These are phyloP conservation scores for Guillardia theta DNA, from an alignment of 78 protist species.

Conservation along the genomic window DNA sequence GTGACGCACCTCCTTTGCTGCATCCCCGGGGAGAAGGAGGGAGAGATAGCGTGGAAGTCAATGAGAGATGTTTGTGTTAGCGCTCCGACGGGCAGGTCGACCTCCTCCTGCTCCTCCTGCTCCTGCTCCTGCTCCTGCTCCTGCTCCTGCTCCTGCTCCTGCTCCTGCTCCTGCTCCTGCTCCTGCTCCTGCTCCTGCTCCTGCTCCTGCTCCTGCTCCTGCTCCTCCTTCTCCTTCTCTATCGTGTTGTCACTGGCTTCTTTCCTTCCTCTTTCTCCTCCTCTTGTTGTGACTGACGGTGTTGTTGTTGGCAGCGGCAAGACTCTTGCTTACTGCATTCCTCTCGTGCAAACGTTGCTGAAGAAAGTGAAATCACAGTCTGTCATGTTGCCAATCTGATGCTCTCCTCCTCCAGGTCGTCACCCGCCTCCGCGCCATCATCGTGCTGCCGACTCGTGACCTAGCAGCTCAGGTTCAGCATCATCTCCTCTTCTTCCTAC, in stretches of 20 bases:
- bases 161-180: background rate
- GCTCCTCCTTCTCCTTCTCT: background rate
- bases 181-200: background rate
- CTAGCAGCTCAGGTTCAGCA: background rate
- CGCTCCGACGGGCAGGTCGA: background rate
- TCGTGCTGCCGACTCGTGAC: background rate
- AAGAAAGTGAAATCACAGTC: too few species aligned
- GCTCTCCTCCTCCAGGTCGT: too few species aligned
- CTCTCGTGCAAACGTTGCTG: too few species aligned
- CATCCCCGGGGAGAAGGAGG: background rate
- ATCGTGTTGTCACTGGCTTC: background rate
- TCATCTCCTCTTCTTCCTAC: background rate
- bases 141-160: background rate
- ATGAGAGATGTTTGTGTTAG: background rate
- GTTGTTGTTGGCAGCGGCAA: background rate
- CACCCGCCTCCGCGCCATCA: background rate
- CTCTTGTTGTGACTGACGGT: background rate
- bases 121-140: background rate
- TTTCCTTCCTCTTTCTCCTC: background rate
- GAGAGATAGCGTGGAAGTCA: background rate
- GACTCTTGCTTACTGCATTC: too few species aligned
- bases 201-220: background rate
- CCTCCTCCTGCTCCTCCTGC: background rate
- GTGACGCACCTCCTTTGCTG: too few species aligned
- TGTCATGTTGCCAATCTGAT: too few species aligned